phyloP scores from a whole-genome alignment of 352 stramenopile species.

The Blastocystis sp. region DNA sequence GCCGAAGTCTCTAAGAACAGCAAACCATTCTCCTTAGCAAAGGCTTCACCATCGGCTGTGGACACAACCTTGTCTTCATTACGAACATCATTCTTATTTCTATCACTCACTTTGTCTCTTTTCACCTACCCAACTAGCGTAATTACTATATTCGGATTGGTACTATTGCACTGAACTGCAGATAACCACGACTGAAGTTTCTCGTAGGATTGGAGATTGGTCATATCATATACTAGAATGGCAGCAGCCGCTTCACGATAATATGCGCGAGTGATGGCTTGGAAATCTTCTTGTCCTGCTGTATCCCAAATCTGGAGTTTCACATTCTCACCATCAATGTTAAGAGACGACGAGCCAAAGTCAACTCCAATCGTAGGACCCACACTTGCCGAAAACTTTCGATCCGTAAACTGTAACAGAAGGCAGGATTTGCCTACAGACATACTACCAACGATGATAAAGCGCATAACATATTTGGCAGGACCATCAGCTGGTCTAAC shows the following conservation, averaged over 20 bases:
- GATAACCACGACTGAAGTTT: slow-evolving; percentile 61
- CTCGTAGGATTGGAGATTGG: slow-evolving; percentile 72
- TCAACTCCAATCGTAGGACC: slow-evolving; percentile 59
- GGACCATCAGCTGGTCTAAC: slow-evolving; percentile 37
- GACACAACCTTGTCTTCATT: slow-evolving; percentile 53
- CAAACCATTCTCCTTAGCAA: slow-evolving; percentile 54
- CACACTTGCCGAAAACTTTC: slow-evolving; percentile 24
- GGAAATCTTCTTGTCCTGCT: slow-evolving; percentile 67
- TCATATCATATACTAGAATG: slow-evolving; percentile 83
- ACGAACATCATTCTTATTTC: slow-evolving; percentile 57
- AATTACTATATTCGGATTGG: slow-evolving; percentile 61
- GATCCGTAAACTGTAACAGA: slow-evolving; percentile 59
- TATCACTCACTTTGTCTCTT: background rate
- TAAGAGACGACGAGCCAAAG: slow-evolving; percentile 40
- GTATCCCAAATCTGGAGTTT: slow-evolving; percentile 69
- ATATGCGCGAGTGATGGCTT: slow-evolving; percentile 73
- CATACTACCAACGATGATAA: slow-evolving; percentile 62
- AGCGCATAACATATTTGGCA: slow-evolving; percentile 56
- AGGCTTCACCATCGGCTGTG: slow-evolving; percentile 18
- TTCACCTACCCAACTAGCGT: slow-evolving; percentile 48
- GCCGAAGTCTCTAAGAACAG: slow-evolving; percentile 61
- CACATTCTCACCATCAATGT: slow-evolving; percentile 55
- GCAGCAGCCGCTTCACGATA: slow-evolving; percentile 82
- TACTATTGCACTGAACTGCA: slow-evolving; percentile 45
- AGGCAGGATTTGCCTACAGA: slow-evolving; percentile 61